Evolutionary conservation across 2,329 filamentous ascomycete species (phyloP), one percentile per base, ranked within the genome.

Genomic region (Trichothecium roseum): DNA sequence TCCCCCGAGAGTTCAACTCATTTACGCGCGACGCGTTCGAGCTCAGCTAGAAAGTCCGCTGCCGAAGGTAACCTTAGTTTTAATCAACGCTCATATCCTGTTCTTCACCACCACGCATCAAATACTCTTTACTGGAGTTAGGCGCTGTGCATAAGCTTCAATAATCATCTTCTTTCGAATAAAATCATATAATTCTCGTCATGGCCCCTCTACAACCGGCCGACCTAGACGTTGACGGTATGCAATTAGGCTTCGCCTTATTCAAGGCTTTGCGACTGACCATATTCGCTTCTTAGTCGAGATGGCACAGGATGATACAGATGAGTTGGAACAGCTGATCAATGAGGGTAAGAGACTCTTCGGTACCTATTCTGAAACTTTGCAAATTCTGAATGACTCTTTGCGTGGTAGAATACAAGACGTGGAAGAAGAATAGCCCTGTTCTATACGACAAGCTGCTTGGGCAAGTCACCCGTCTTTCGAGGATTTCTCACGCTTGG

Each of bases 341-440:
- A 96, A 96, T 49, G 91, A 98, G 68, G 84, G 82, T 82, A 65
- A 34, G 45, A 37, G 35, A 9, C 18, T n/a, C n/a, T n/a, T n/a
- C n/a, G n/a, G n/a, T n/a, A n/a, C n/a, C n/a, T n/a, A n/a, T n/a
- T n/a, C n/a, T n/a, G n/a, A n/a, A n/a, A n/a, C n/a, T n/a, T n/a
- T 18, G 12, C 18, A 3, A 18, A 12, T 5, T 5, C 20, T 33
- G 2, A 15, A 33, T 12, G 20, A 32, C 15, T 30, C 15, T 28
- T 15, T 22, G 13, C 13, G 4, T 34, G 13, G 8, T 49, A 87
- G 91, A 98, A 59, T 98, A 98, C 74, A 98, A 98, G 61, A 95
- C 89, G 46, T 98, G 91, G 91, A 98, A 98, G 72, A 98, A 98
- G 70, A 98, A 98, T 63, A 86, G 84, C 45, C 88, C 91, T 4